Percentiles rank a stretch among this genome's conserved stretches.
These are phyloP conservation scores for Clitoria ternatea DNA, from an alignment of 306 rosid genomes.

Conservation along the genomic window DNA sequence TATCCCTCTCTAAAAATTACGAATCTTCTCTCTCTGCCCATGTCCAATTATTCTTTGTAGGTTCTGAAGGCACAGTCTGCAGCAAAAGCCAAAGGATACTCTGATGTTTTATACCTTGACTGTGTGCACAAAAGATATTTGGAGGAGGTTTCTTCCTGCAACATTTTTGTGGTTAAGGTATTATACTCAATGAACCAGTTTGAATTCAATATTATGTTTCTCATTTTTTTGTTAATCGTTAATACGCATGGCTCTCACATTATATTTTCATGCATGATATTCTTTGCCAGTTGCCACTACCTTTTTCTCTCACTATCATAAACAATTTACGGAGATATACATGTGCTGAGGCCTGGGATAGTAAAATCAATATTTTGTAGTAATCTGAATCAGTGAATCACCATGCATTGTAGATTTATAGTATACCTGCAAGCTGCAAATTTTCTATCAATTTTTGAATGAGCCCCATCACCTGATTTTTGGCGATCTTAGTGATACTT, in stretches of 20 bases:
- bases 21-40: not conserved
- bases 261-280: not conserved
- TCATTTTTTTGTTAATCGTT: not conserved
- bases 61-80: conserved; percentile 93
- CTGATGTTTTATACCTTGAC: conserved; percentile 92
- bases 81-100: conserved; percentile 89
- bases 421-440: not conserved
- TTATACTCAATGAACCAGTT: not conserved
- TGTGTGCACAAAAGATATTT: conserved; percentile 84
- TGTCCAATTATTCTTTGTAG: conserved; percentile 37
- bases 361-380: not conserved
- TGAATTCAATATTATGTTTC: not conserved
- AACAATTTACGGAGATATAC: not conserved
- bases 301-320: not conserved
- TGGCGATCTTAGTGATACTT: not conserved
- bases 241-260: not conserved
- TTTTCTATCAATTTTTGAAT: conserved; percentile 11
- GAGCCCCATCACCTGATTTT: not conserved
- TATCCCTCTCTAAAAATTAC: not conserved
- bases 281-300: not conserved
- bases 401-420: not conserved
- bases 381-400: not conserved
- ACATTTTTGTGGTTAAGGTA: conserved; percentile 98
- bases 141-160: conserved; percentile 98
- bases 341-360: not conserved